Evolutionary conservation across 2,329 filamentous ascomycete species (phyloP).

Genomic region (Trichoderma afroharzianum): DNA sequence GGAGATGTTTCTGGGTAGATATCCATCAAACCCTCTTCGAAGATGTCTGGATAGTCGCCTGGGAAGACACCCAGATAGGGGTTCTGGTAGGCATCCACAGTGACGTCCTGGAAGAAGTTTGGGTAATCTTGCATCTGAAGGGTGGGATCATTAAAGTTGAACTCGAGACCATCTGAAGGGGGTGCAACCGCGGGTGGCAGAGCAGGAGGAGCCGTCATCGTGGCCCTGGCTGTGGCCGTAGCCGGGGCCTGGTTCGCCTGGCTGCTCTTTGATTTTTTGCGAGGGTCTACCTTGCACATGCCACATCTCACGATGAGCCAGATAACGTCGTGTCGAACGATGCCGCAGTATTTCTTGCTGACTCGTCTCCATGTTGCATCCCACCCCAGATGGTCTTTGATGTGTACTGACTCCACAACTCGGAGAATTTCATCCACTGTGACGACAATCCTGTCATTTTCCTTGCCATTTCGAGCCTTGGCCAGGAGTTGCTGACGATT

Average conservation of each 20-base stretch:
- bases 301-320: conserved; percentile 18
- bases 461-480: not conserved
- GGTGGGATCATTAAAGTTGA: not conserved
- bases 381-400: conserved; percentile 18
- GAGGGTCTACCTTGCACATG: conserved; percentile 9
- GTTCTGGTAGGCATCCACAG: not conserved
- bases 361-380: conserved; percentile 20
- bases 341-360: conserved; percentile 17
- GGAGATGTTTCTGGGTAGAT: not conserved
- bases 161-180: not conserved
- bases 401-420: conserved; percentile 15
- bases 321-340: conserved; percentile 20
- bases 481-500: not conserved
- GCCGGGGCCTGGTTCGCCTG: not conserved
- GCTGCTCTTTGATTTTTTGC: not conserved
- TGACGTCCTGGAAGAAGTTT: not conserved
- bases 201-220: not conserved
- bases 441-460: conserved; percentile 1
- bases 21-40: not conserved
- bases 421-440: conserved; percentile 17
- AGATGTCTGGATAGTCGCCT: not conserved
- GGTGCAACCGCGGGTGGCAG: not conserved
- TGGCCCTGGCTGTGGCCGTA: not conserved
- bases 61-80: not conserved
- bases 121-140: not conserved